Conservation (phyloP, 805 yeast genomes). For the Sugiyamaella chiloensis region DNA sequence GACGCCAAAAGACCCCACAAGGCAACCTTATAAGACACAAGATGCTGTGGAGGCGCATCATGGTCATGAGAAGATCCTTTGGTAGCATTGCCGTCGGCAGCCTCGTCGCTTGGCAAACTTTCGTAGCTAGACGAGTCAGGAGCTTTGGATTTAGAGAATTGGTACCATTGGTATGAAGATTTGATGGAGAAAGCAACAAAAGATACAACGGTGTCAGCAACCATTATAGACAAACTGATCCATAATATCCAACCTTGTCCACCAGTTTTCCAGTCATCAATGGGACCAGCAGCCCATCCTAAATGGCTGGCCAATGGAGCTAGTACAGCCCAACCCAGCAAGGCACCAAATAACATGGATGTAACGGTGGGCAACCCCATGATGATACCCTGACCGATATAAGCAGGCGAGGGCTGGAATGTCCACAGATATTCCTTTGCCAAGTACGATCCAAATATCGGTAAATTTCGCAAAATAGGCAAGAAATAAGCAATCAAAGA, state of each 20-base stretch:
- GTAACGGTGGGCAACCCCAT: conserved; percentile 93
- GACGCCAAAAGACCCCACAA: conserved; percentile 62
- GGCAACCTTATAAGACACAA: conserved; percentile 51
- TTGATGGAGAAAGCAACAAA: conserved; percentile 58
- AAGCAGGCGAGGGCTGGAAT: conserved; percentile 95
- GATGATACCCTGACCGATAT: conserved; percentile 94
- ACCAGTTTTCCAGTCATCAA: conserved; percentile 91
- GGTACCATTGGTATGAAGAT: conserved; percentile 32
- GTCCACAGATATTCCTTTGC: conserved; percentile 74
- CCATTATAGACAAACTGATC: conserved; percentile 91
- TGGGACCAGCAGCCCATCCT: conserved; percentile 88
- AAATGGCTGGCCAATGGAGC: conserved; percentile 69
- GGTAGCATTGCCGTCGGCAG: neutral
- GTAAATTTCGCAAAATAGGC: conserved; percentile 65
- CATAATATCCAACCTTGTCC: conserved; percentile 98
- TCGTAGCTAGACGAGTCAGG: conserved; percentile 5
- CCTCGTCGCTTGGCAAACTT: neutral
- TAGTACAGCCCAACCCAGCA: conserved; percentile 89
- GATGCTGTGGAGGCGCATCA: conserved; percentile 40
- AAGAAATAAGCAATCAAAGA: conserved; percentile 69
- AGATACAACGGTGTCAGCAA: conserved; percentile 82
- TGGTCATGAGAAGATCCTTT: conserved; percentile 12
- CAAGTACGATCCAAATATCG: conserved; percentile 66
- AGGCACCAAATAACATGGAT: conserved; percentile 85
- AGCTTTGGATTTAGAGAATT: neutral